Conservation (phyloP, 805 yeast genomes). For the Brettanomyces bruxellensis region DNA sequence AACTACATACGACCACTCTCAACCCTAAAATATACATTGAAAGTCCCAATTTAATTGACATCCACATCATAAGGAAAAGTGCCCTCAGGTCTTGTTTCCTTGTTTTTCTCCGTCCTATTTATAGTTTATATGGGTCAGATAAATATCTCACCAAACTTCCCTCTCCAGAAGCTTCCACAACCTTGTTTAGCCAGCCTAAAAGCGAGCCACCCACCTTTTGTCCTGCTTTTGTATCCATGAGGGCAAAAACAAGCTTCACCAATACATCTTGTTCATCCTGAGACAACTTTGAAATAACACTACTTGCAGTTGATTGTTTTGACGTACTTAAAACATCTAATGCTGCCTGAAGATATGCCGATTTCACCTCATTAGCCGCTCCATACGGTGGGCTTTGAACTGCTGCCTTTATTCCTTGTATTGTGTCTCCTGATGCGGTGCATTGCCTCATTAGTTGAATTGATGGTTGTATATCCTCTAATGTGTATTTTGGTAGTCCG, state of each 20-base stretch:
- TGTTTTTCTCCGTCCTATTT: neutral
- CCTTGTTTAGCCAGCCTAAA: constrained; percentile 87
- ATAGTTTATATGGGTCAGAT: constrained; percentile 43
- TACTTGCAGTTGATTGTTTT: constrained; percentile 57
- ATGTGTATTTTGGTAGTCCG: constrained; percentile 33
- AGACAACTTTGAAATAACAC: constrained; percentile 49
- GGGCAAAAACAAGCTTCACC: constrained; percentile 77
- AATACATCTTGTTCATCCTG: constrained; percentile 66
- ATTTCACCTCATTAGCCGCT: constrained; percentile 50
- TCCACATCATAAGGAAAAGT: no score
- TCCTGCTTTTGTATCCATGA: constrained; percentile 70
- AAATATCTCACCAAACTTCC: constrained; percentile 83
- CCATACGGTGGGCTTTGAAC: constrained; percentile 80
- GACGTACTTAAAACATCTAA: constrained; percentile 64
- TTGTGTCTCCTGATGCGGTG: constrained; percentile 63
- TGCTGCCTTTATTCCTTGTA: constrained; percentile 54
- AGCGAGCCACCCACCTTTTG: constrained; percentile 81
- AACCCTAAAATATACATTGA: no score
- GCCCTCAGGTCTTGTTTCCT: no score
- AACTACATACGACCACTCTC: no score
- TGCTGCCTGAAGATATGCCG: constrained; percentile 43
- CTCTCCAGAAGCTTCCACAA: constrained; percentile 75
- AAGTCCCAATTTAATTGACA: no score
- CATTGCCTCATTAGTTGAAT: constrained; percentile 51
- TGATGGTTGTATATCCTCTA: constrained; percentile 45